Evolutionary conservation across 2,329 filamentous ascomycete species (phyloP), one percentile per base, ranked within the genome.

Genomic region (Coleophoma cylindrospora): DNA sequence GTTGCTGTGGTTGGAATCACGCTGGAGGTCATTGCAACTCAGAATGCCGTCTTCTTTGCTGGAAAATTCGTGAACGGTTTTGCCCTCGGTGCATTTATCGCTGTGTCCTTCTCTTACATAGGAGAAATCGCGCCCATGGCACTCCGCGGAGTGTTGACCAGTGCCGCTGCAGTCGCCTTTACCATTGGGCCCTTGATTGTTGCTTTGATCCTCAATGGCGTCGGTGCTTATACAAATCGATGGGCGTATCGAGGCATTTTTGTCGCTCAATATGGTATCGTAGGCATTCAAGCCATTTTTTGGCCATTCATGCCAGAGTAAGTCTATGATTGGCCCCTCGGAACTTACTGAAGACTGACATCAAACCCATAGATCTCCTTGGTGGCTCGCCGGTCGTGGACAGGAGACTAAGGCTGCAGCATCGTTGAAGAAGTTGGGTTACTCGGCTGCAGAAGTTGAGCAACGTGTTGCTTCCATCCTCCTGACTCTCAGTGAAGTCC

Each of bases 311-410:
- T 68, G 5, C 70, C 70, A 8, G 65, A 61, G 27, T 27, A 27
- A 27, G 27, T 27, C 27, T 27, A 8, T 27, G 9, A 27, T 10
- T 27, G 27, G 4, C 4, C 27, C 7, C 7, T 5, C 9, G 27
- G 3, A 3, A 3, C 27, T 8, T 8, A 27, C 27, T 6, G 7
- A 27, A 27, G 6, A 10, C 27, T 27, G 9, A 27, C 6, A 2
- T 27, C 9, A 10, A 10, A 27, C 27, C 27, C 6, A 27, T 10
- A 27, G 27, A 59, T 68, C 66, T 0, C 73, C 73, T 14, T 75
- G 71, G 71, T 75, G 72, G 72, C 64, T 75, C 7, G 64, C 70
- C 14, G 70, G 72, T 48, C 67, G 73, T 57, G 72, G 71, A 14
- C 56, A 55, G 4, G 61, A 73, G 17, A 70, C 68, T 22, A 71